Percentiles rank a stretch among this genome's conserved stretches.
phyloP scores from a whole-genome alignment of 2,329 filamentous ascomycete genomes.

The Lithohypha guttulata region DNA sequence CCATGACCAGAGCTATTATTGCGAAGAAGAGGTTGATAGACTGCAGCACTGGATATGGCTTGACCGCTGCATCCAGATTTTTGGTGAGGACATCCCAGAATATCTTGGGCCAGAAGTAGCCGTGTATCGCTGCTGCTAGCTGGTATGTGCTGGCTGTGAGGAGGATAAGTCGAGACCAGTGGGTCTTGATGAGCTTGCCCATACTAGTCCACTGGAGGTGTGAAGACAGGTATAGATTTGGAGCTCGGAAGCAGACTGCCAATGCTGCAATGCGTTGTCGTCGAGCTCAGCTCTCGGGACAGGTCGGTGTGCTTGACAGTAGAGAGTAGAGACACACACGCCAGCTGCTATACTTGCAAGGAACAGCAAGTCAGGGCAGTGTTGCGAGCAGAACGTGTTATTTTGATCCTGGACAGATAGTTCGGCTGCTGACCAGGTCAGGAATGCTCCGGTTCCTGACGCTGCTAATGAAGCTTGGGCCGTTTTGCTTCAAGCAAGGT shows the following conservation, averaged over 20 bases:
- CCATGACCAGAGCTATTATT: slow-evolving; percentile 67
- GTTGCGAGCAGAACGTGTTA: neutral
- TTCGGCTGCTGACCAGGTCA: neutral
- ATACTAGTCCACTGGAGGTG: too few relatives aligned
- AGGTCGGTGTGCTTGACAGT: neutral
- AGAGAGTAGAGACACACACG: neutral
- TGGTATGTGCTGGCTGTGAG: slow-evolving; percentile 78
- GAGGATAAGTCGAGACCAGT: slow-evolving; percentile 92
- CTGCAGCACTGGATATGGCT: slow-evolving; percentile 78
- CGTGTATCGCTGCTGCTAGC: slow-evolving; percentile 68
- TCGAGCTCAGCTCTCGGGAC: slow-evolving; percentile 3
- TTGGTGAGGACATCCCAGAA: slow-evolving; percentile 96
- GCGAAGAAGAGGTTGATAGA: slow-evolving; percentile 80
- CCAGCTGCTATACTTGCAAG: slow-evolving; percentile 5
- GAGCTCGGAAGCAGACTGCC: too few relatives aligned
- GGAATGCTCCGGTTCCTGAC: neutral
- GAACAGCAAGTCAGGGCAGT: slow-evolving; percentile 4
- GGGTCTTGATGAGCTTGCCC: slow-evolving; percentile 99
- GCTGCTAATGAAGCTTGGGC: neutral
- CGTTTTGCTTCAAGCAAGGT: slow-evolving; percentile 4
- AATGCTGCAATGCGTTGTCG: too few relatives aligned
- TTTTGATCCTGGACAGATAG: slow-evolving; percentile 4
- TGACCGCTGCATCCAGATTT: slow-evolving; percentile 75
- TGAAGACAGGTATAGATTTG: too few relatives aligned
- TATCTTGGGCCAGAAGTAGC: slow-evolving; percentile 97